phyloP scores from a whole-genome alignment of 345 rosid species.

The Brassica napus region DNA sequence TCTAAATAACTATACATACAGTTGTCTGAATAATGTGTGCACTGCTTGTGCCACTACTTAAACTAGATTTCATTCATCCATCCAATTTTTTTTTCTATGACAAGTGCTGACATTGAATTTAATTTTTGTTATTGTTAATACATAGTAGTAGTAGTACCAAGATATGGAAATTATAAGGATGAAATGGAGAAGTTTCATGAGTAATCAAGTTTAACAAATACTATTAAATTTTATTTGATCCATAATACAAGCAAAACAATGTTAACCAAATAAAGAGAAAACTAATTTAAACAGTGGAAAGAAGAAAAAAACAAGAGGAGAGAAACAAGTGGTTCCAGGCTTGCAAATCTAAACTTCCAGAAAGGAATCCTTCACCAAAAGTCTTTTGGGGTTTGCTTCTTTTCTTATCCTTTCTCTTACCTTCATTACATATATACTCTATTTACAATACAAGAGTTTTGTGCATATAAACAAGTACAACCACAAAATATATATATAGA shows the following conservation, averaged over 20 bases:
- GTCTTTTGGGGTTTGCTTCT: conserved; percentile 43
- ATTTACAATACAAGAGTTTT: conserved; percentile 38
- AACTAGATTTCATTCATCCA: background rate
- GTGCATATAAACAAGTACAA: conserved; percentile 47
- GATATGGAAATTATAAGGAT: background rate
- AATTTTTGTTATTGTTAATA: background rate
- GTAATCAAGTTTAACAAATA: background rate
- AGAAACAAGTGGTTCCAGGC: conserved; percentile 46
- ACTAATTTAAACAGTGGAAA: background rate
- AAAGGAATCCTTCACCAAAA: conserved; percentile 47
- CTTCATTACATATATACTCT: conserved; percentile 22
- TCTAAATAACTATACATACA: background rate
- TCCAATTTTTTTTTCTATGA: background rate
- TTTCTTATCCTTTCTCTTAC: conserved; percentile 37
- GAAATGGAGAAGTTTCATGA: background rate
- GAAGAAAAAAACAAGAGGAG: conserved; percentile 27
- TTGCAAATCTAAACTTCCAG: conserved; percentile 47
- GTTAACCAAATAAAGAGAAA: conserved; percentile 15
- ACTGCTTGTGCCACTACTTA: background rate
- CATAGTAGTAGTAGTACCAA: background rate
- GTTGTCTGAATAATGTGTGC: background rate
- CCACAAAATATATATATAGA: conserved; percentile 7
- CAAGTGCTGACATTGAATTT: conserved; percentile 6
- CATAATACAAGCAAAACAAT: conserved; percentile 26
- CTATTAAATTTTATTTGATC: background rate